These are phyloP conservation scores for Hypoxylon lienhwacheense DNA, from an alignment of 495 filamentous ascomycete species.

Conservation along the genomic window DNA sequence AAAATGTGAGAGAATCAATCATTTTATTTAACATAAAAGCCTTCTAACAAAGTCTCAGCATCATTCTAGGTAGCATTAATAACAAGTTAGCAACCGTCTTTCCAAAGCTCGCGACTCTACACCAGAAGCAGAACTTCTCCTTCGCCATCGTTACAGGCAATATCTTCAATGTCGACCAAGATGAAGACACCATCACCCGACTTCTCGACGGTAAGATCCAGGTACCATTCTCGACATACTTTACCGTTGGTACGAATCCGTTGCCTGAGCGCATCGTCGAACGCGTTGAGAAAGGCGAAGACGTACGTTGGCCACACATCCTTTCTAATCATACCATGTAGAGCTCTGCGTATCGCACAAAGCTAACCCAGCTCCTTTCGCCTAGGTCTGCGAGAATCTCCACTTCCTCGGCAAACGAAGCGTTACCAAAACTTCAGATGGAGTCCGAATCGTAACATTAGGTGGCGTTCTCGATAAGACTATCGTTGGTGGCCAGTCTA, in stretches of 20 bases:
- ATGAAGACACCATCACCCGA: slow-evolving; percentile 59
- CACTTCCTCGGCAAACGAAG: slow-evolving; percentile 85
- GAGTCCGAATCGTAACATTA: slow-evolving; percentile 78
- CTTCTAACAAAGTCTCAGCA: no score
- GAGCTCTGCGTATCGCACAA: neutral
- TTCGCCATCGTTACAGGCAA: slow-evolving; percentile 84
- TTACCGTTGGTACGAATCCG: slow-evolving; percentile 68
- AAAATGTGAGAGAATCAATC: slow-evolving; percentile 63
- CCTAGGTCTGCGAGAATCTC: slow-evolving; percentile 77
- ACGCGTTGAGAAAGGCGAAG: slow-evolving; percentile 69
- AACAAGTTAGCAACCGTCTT: slow-evolving; percentile 74
- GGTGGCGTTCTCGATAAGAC: slow-evolving; percentile 67
- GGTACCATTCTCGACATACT: slow-evolving; percentile 83
- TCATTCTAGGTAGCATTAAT: slow-evolving; percentile 78
- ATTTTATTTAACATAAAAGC: slow-evolving; percentile 38
- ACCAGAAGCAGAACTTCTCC: slow-evolving; percentile 81
- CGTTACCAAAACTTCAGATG: slow-evolving; percentile 84
- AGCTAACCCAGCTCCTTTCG: neutral
- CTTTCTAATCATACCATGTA: neutral
- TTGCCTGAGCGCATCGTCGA: slow-evolving; percentile 70
- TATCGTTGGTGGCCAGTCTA: slow-evolving; percentile 54
- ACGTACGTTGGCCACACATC: slow-evolving; percentile 45
- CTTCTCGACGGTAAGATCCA: slow-evolving; percentile 70
- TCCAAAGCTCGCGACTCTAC: slow-evolving; percentile 72
- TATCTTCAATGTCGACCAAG: slow-evolving; percentile 65